Evolutionary conservation across 805 yeast species (phyloP).

Genomic region (Brettanomyces custersianus): DNA sequence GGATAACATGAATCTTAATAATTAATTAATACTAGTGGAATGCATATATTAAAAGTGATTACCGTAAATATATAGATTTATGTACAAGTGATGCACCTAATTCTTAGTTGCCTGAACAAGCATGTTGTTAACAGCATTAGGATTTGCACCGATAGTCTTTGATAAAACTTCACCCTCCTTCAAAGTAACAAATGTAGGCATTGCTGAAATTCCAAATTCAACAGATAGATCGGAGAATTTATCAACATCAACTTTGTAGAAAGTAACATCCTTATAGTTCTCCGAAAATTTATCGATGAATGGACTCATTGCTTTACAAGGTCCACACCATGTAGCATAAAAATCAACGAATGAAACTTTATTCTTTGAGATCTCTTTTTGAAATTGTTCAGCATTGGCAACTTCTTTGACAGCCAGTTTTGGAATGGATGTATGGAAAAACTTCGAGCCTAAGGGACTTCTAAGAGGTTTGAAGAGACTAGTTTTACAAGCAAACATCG

Average conservation of each 20-base stretch:
- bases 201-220: constrained; percentile 56
- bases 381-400: constrained; percentile 26
- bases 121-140: constrained; percentile 25
- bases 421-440: constrained; percentile 4
- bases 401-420: constrained; percentile 25
- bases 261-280: constrained; percentile 40
- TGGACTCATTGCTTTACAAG: constrained; percentile 68
- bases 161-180: constrained; percentile 51
- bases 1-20: constrained; percentile 73
- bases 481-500: too few relatives aligned
- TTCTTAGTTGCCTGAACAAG: constrained; percentile 18
- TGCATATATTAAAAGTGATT: not conserved
- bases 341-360: constrained; percentile 52
- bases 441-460: not conserved
- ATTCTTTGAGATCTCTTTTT: constrained; percentile 23
- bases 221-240: constrained; percentile 48
- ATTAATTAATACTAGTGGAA: not conserved
- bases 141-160: constrained; percentile 60
- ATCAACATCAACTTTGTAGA: constrained; percentile 68
- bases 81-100: not conserved
- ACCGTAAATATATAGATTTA: not conserved
- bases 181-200: constrained; percentile 67
- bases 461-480: too few relatives aligned
- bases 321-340: constrained; percentile 72
- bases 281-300: constrained; percentile 35